phyloP scores from a whole-genome alignment of 371 early-diverging fungal genomes.

The Mucor ambiguus region DNA sequence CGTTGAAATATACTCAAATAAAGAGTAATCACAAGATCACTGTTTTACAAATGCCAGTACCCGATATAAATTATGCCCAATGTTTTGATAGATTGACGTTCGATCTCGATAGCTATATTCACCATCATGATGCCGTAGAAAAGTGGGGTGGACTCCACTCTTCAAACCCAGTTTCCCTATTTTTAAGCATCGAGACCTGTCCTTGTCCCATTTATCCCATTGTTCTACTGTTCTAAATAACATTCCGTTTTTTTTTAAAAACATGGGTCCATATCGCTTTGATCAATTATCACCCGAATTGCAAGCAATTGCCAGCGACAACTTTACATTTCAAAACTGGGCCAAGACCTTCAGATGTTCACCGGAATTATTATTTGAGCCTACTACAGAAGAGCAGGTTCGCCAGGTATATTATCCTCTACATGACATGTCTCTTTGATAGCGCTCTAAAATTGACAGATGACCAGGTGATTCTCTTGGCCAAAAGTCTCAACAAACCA shows the following conservation, averaged over 20 bases:
- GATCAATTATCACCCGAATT: constrained; percentile 21
- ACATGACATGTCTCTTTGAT: too few relatives aligned
- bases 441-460: neutral
- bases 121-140: neutral
- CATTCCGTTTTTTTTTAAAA: neutral
- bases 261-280: constrained; percentile 21
- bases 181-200: neutral
- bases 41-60: neutral
- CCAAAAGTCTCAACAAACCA: constrained; percentile 43
- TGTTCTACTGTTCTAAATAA: neutral
- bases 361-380: constrained; percentile 65
- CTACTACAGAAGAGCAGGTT: constrained; percentile 65
- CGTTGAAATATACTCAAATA: neutral
- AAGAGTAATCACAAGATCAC: neutral
- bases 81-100: neutral
- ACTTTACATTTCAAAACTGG: constrained; percentile 71
- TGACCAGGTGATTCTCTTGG: constrained; percentile 54
- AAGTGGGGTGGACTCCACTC: neutral
- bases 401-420: constrained; percentile 48
- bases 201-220: neutral
- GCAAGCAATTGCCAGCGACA: constrained; percentile 12
- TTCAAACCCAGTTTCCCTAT: constrained; percentile 1
- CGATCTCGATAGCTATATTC: neutral
- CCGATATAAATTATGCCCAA: neutral
- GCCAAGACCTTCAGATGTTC: constrained; percentile 68